phyloP scores from a whole-genome alignment of 345 rosid genomes.

The Arabis hirsuta region DNA sequence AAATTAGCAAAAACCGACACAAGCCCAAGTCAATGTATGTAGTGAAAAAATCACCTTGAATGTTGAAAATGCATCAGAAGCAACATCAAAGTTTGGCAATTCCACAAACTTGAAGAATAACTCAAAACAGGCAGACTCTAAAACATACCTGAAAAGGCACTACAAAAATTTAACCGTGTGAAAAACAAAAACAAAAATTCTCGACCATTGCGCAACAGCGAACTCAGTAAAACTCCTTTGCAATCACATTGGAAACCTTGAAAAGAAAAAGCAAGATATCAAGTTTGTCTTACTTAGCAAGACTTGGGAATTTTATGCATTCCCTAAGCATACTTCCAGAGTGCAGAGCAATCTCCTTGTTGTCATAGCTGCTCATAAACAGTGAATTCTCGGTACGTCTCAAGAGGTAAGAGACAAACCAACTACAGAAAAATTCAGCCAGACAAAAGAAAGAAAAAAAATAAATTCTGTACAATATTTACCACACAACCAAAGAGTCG shows the following conservation, averaged over 20 bases:
- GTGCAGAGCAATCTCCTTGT: constrained; percentile 89
- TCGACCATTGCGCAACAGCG: background rate
- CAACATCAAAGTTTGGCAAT: constrained; percentile 88
- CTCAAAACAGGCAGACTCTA: constrained; percentile 93
- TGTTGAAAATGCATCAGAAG: constrained; percentile 97
- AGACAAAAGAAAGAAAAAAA: background rate
- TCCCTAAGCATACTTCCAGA: constrained; percentile 95
- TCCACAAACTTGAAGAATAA: constrained; percentile 97
- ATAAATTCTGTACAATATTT: constrained; percentile 1
- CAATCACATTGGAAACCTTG: background rate
- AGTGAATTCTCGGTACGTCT: background rate
- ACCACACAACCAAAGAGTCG: constrained; percentile 67
- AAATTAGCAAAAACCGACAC: constrained; percentile 3
- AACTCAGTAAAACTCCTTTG: constrained; percentile 9
- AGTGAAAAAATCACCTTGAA: constrained; percentile 71
- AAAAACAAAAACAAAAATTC: constrained; percentile 26
- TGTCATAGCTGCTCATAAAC: constrained; percentile 75
- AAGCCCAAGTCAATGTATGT: constrained; percentile 1
- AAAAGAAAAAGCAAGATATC: constrained; percentile 34
- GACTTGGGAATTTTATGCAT: constrained; percentile 90
- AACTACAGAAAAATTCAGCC: background rate
- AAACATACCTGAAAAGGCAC: constrained; percentile 82
- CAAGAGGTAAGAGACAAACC: background rate
- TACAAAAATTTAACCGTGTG: constrained; percentile 51
- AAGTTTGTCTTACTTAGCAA: constrained; percentile 78